Percentiles rank a stretch among this genome's conserved stretches.
These are phyloP conservation scores for Corylus americana DNA, from an alignment of 306 rosid genomes.

Conservation along the genomic window DNA sequence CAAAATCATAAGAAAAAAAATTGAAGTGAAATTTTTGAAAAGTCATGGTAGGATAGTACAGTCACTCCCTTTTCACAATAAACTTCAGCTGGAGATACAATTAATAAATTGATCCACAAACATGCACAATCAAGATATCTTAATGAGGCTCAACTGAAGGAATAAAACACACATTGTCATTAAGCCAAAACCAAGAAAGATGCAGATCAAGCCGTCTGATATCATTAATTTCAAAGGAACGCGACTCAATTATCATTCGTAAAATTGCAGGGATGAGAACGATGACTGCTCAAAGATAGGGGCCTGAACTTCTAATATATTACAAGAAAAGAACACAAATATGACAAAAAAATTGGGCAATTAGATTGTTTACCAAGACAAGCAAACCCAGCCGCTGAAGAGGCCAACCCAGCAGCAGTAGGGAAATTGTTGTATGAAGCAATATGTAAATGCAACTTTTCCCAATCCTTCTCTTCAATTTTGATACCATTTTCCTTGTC, in stretches of 20 bases:
- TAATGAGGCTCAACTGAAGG: background rate
- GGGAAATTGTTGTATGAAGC: slow-evolving; percentile 96
- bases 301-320: background rate
- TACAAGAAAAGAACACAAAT: background rate
- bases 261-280: background rate
- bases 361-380: slow-evolving; percentile 66
- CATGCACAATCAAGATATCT: background rate
- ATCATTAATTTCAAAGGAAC: background rate
- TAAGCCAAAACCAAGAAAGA: background rate
- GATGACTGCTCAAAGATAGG: background rate
- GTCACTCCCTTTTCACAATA: background rate
- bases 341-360: slow-evolving; percentile 6
- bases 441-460: slow-evolving; percentile 71
- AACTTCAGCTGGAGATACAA: background rate
- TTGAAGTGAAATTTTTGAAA: background rate
- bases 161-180: background rate
- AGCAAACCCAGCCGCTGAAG: slow-evolving; percentile 98
- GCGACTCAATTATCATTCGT: background rate
- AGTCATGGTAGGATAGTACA: background rate
- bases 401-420: slow-evolving; percentile 98
- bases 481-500: slow-evolving; percentile 76
- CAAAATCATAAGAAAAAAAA: background rate
- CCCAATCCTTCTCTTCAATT: slow-evolving; percentile 80
- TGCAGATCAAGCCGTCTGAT: background rate
- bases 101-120: background rate